Conservation (phyloP, 768 basidiomycete species). For the Butyriboletus loyo region DNA sequence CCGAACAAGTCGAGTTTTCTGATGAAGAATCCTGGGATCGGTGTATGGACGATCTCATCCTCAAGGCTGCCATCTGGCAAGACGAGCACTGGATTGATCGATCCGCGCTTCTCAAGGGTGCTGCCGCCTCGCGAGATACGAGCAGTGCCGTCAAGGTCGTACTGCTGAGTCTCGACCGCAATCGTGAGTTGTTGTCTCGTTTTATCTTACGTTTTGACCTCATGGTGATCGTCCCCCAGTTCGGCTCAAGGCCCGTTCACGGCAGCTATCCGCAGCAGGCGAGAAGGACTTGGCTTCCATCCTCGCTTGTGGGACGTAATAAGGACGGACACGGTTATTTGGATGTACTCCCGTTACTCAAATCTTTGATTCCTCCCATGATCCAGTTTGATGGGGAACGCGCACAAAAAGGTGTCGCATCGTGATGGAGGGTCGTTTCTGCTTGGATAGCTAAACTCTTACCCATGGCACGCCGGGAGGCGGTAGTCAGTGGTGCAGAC, state of each 20-base stretch:
- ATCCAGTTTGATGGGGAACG: constrained; percentile 4
- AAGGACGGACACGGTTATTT: neutral
- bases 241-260: constrained; percentile 84
- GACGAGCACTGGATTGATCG: constrained; percentile 90
- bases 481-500: constrained; percentile 4
- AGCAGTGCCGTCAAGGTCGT: constrained; percentile 74
- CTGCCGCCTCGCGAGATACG: constrained; percentile 35
- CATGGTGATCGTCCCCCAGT: constrained; percentile 45
- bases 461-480: constrained; percentile 31
- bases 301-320: constrained; percentile 40
- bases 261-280: constrained; percentile 80
- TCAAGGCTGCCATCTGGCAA: constrained; percentile 92
- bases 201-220: constrained; percentile 10
- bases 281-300: constrained; percentile 82
- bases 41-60: constrained; percentile 93
- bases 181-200: constrained; percentile 53
- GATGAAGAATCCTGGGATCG: constrained; percentile 51
- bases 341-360: neutral
- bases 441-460: constrained; percentile 6
- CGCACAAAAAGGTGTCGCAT: constrained; percentile 1
- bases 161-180: constrained; percentile 87
- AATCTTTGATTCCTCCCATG: constrained; percentile 1
- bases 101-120: constrained; percentile 58
- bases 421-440: constrained; percentile 4
- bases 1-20: constrained; percentile 78